Base-by-base conservation (phyloP, 805 yeast species). In the Metschnikowia koreensis region DNA sequence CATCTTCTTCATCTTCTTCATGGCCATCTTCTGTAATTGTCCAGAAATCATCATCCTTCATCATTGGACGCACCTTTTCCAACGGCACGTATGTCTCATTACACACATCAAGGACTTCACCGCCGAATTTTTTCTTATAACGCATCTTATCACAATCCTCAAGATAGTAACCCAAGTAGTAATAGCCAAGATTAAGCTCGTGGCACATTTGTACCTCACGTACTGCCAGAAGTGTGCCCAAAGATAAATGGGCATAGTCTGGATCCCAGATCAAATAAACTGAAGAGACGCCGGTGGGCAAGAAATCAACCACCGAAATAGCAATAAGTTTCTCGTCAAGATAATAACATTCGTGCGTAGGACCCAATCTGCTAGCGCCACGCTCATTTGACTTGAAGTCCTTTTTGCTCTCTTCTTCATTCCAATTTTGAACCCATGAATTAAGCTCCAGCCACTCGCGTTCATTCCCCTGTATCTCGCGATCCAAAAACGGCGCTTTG, bases 241-340 rank as follows among this genome's bases (percentile, higher is more conserved):
- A 66, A 0, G 89, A 85, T 58, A 84, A 69, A 47, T 81, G 75
- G 5, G 84, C 83, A 62, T 76, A 86, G 48, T 83, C 92, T 0
- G 96, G 94, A 63, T 90, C 92, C 88, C 94, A 89, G 11, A 91
- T 82, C 64, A 92, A 87, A 65, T 92, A 91, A 1, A 92, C 92
- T 0, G 96, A 84, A 0, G 97, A 89, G 0, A 92, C 66, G 0
- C 89, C 86, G 27, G 81, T 66, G 0, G 96, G 96, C 34, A 92
- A 66, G 17, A 91, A 70, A 66, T 91, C 97, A 31, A 87, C 62
- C 0, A 91, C 89, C 0, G 88, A 88, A 36, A 91, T 69, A 0
- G 93, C 97, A 39, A 88, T 80, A 17, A 91, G 71, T 54, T 77
- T 74, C 4, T 67, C 82, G 43, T 87, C 80, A 15, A 77, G 65